Evolutionary conservation across 805 yeast genomes (phyloP), one percentile per base, ranked within the genome.

Genomic region (Spathaspora gorwiae): DNA sequence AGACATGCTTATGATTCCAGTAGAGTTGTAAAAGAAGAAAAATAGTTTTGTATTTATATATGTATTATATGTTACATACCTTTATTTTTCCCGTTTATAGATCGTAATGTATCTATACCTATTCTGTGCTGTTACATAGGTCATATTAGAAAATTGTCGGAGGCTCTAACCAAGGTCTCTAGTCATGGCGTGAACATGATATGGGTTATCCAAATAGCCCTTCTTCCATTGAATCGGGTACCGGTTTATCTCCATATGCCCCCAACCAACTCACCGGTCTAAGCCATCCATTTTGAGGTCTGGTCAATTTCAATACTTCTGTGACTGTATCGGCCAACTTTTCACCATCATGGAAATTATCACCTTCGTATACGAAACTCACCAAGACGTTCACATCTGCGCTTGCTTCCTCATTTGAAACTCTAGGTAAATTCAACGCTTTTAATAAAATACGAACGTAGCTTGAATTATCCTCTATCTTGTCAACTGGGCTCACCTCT

Each of bases 191-290:
- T 5, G 12, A 19, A 19, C 24, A 19, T 2, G 24, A 19, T 19
- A 19, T 19, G 24, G 24, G 9, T 52, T 46, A 83, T 31, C 85
- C 81, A 54, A 76, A 90, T 30, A 90, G 63, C 2, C 97, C 96
- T 38, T 81, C 83, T 56, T 89, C 95, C 51, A 84, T 61, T 0
- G 94, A 84, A 26, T 70, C 50, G 0, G 92, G 88, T 2, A 81
- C 65, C 3, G 82, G 80, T 53, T 74, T 79, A 47, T 75, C 79
- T 1, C 98, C 98, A 56, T 90, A 90, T 0, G 86, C 84, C 2
- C 95, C 89, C 7, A 62, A 60, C 98, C 98, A 90, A 33, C 96
- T 86, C 12, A 73, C 66, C 0, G 98, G 97, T 7, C 69, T 68
- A 8, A 60, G 51, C 76, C 81, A 78, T 8, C 39, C 33, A 13